phyloP scores from a whole-genome alignment of 179 eudicot genomes.

The Spergularia azorica region DNA sequence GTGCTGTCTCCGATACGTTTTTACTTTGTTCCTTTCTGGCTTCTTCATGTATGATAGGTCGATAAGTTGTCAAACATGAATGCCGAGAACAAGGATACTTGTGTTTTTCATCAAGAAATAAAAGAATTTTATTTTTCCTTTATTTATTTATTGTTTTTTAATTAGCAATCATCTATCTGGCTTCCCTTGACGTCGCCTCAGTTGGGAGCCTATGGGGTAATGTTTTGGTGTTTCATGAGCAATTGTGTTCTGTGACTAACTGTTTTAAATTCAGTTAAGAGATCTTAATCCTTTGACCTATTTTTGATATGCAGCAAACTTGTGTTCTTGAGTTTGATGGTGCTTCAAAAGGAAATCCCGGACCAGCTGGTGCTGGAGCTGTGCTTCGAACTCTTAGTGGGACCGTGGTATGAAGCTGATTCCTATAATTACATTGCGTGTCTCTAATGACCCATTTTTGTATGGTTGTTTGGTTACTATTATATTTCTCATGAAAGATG shows the following conservation, averaged over 20 bases:
- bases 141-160: too few relatives aligned
- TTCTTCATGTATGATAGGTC: background rate
- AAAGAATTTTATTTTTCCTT: background rate
- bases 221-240: too few relatives aligned
- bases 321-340: slow-evolving; percentile 95
- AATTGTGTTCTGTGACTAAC: background rate
- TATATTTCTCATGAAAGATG: slow-evolving; percentile 22
- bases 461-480: background rate
- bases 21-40: background rate
- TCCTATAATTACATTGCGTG: background rate
- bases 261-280: background rate
- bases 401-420: slow-evolving; percentile 47
- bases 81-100: background rate
- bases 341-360: slow-evolving; percentile 99
- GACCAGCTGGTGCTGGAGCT: slow-evolving; percentile 97
- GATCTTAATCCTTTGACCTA: slow-evolving; percentile 9
- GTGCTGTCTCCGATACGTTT: slow-evolving; percentile 13
- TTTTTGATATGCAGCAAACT: slow-evolving; percentile 44
- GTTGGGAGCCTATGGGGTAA: too few relatives aligned
- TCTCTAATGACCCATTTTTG: slow-evolving; percentile 6
- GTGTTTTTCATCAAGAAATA: background rate
- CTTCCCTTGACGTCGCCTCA: too few relatives aligned
- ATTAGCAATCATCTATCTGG: too few relatives aligned
- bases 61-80: background rate
- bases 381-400: slow-evolving; percentile 73